Base-by-base conservation (phyloP, 2,329 filamentous ascomycete species). In the Fusarium falciforme region DNA sequence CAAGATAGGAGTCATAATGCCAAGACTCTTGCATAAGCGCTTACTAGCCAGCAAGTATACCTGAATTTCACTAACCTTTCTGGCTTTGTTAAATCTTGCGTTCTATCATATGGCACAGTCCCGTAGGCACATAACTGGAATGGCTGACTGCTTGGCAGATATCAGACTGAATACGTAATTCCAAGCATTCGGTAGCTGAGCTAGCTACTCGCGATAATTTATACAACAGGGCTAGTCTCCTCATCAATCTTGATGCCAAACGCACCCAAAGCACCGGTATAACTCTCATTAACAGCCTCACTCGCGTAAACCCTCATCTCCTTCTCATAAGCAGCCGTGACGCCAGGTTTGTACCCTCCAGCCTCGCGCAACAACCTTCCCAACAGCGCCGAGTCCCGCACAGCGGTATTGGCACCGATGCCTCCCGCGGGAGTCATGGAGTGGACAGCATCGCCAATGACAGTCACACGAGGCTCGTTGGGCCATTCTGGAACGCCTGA, bases 221-320 rank as follows among this genome's bases (percentile, higher is more conserved):
- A 77, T 10, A 78, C 63, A 11, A 67, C 52, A 8, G 65, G 36
- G 6, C 40, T 71, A 1, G 72, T 77, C 20, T 81, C 74, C 67
- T 88, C 87, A 44, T 88, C 85, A 66, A 89, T 87, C 1, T 64
- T 66, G 49, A 88, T 75, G 0, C 85, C 85, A 77, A 89, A 89
- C 17, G 79, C 76, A 1, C 67, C 70, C 4, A 64, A 80, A 2
- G 88, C 89, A 64, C 83, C 77, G 0, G 80, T 82, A 73, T 90
- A 92, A 65, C 90, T 92, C 52, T 79, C 72, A 31, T 80, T 77
- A 12, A 92, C 91, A 4, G 89, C 88, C 76, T 87, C 85, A 74
- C 87, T 89, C 0, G 76, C 89, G 79, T 91, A 91, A 0, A 89
- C 84, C 71, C 87, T 87, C 90, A 92, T 92, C 75, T 88, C 86